Base-by-base conservation (phyloP, 2,329 filamentous ascomycete species). In the Alternaria brassicae region DNA sequence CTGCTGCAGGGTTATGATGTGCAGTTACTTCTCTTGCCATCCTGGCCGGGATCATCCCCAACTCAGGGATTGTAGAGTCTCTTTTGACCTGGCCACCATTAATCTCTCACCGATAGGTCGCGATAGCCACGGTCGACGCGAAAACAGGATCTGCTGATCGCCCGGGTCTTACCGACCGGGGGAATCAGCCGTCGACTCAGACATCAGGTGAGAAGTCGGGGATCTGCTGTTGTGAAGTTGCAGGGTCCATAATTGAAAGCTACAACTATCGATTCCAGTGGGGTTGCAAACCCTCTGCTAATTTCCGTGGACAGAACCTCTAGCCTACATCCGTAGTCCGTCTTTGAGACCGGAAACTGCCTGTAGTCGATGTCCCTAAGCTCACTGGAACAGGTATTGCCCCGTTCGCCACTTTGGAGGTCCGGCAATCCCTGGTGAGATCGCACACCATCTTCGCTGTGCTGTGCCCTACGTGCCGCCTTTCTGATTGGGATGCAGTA, bases 261-360 rank as follows among this genome's bases (percentile, higher is more conserved):
- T 60, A 28, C 49, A 36, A 60, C 60, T 65, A 68, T 68, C 55
- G 61, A 62, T 56, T 56, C 52, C 30, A 36, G 42, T 32, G 49
- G 45, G 32, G 27, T 34, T 28, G 45, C 17, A 49, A 34, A 41
- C 17, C 60, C 53, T 61, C 50, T 61, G 60, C 58, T 61, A 67
- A 42, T 62, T 44, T 63, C 56, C 60, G 56, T 41, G 41, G 13
- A 37, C 28, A 15, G 17, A 12, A 40, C 51, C 56, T 58, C 42
- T 56, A 51, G 53, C 28, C 41, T 32, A 40, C 61, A 39, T 51
- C 58, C 55, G 49, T 53, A 59, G 10, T 58, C 37, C 37, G 48
- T 44, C 17, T 48, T 44, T 57, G 53, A 52, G 32, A 49, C 61
- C 60, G 42, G 50, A 60, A 41, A 28, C 48, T 53, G 47, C 53